Base-by-base conservation (phyloP, 192 early-diverging fungal genomes). In the Umbelopsis ramanniana region DNA sequence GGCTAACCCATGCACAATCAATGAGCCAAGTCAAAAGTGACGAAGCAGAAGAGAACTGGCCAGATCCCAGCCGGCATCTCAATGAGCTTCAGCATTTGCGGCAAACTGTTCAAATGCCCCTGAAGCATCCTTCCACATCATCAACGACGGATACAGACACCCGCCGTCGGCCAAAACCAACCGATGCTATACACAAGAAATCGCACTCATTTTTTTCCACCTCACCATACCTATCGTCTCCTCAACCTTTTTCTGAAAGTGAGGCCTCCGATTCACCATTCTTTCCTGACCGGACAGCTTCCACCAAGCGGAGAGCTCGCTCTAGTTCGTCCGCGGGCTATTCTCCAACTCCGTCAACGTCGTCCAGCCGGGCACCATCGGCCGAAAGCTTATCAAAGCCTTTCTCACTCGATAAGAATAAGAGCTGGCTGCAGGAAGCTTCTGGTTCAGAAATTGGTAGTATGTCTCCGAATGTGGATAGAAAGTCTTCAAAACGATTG, bases 41-140 rank as follows among this genome's bases (percentile, higher is more conserved):
- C 33, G 57, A 63, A 12, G 26, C 57, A 63, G 57, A 37, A 8
- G 57, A 35, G 26, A 37, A 29, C 19, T 63, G 57, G 57, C 33
- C 26, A 63, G 33, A 63, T 29, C 33, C 26, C 14, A 63, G 33
- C 26, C 57, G 57, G 14, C 57, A 63, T 63, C 11, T 63, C 57
- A 63, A 63, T 63, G 57, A 63, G 57, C 57, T 63, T 63, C 57
- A 63, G 33, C 57, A 63, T 17, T 63, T 63, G 57, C 57, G 57
- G 33, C 57, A 63, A 63, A 11, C 57, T 37, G 57, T 63, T 35
- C 57, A 63, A 37, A 35, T 63, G 15, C 33, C 57, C 19, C 11
- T 37, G 19, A 63, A 63, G 17, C 15, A 63, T 35, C 26, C 57
- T 37, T 63, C 33, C 8, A 63, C 57, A 35, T 9, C 26, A n/a